Evolutionary conservation across 371 early-diverging fungal genomes (phyloP), one percentile per base, ranked within the genome.

Genomic region (Apophysomyces trapeziformis): DNA sequence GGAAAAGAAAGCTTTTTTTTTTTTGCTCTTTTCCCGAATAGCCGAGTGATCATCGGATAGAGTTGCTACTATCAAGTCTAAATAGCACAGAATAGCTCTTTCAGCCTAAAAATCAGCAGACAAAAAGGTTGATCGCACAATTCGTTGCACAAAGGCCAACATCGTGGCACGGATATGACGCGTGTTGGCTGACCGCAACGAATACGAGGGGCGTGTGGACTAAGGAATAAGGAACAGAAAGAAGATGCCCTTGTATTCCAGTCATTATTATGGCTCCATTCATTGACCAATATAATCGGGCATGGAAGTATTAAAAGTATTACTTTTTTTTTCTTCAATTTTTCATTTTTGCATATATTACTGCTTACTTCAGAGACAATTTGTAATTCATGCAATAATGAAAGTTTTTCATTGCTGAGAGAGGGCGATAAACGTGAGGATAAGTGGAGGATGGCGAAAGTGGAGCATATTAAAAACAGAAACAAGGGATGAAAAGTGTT

Each of bases 401-500:
- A 50, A 50, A 18, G 54, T 26, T 16, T 21, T 21, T 50, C 35
- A 8, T 50, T 21, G 54, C 7, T 50, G 54, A 50, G 35, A 21
- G 4, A 50, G 18, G 21, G 21, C 2, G 32, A 26, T 26, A 26
- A 26, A 26, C 2, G 32, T 26, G 54, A 18, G 21, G 21, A 50
- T 8, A n/a, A 18, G 21, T 21, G 9, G 16, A 21, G 54, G 35
- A 21, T 5, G 21, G 54, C 0, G 54, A 18, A 43, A 38, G 60
- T 16, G 60, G 41, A 41, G 45, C 60, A 45, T 45, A 60, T 60
- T 38, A 32, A 50, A 46, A 46, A 65, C 37, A 32, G 14, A 11
- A 35, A 26, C 32, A 58, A 57, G 44, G 50, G 38, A 63, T n/a
- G 63, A 18, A 38, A 35, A 12, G 38, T 2, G 41, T 21, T 41